Evolutionary conservation across 1,139 yeast genomes (phyloP).

Genomic region (Debaryomyces udenii): DNA sequence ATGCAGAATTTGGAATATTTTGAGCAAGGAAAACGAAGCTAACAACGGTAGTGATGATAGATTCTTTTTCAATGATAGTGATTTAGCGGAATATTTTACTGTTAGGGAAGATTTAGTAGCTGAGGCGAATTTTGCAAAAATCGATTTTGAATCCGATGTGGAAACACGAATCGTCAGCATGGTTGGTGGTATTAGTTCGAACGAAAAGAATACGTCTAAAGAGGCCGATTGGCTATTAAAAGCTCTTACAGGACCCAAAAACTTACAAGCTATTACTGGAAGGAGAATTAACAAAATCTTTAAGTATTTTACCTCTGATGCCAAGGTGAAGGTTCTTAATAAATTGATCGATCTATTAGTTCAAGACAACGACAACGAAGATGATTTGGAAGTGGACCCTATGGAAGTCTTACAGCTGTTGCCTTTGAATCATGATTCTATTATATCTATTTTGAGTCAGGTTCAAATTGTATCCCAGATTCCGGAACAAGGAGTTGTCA

Average conservation of each 20-base stretch:
- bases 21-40: constrained; percentile 24
- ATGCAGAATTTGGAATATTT: constrained; percentile 35
- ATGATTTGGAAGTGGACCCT: constrained; percentile 48
- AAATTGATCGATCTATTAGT: constrained; percentile 61
- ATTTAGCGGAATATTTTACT: constrained; percentile 30
- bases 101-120: constrained; percentile 47
- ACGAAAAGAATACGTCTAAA: constrained; percentile 51
- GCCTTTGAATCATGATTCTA: constrained; percentile 46
- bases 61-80: constrained; percentile 32
- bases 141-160: constrained; percentile 50
- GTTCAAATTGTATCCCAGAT: constrained; percentile 49
- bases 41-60: constrained; percentile 33
- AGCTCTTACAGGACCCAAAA: constrained; percentile 39
- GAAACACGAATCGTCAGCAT: constrained; percentile 59
- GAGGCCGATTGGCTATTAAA: constrained; percentile 66
- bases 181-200: constrained; percentile 47
- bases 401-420: constrained; percentile 54
- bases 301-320: constrained; percentile 55
- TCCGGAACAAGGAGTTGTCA: constrained; percentile 56
- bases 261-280: constrained; percentile 57
- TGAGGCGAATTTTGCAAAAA: constrained; percentile 50
- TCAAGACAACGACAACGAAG: constrained; percentile 29
- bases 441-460: constrained; percentile 52
- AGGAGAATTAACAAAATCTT: constrained; percentile 58
- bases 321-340: constrained; percentile 59